Base-by-base conservation (phyloP, 163 green algal genomes). In the Prototheca cutis region DNA sequence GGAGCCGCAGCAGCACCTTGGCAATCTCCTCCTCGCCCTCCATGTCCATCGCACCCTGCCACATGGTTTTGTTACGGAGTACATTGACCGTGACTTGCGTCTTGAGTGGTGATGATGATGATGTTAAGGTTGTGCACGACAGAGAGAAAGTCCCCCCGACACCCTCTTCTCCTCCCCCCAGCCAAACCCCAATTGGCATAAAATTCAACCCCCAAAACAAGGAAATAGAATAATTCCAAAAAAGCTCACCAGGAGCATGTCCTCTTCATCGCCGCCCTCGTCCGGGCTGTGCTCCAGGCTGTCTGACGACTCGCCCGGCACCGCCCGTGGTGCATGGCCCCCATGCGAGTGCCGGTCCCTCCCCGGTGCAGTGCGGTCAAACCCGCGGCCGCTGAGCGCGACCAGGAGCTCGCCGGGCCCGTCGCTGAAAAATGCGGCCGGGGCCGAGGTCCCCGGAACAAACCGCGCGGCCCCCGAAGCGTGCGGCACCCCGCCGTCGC, bases 31-130 rank as follows among this genome's bases (percentile, higher is more conserved):
- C 53, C 31, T 30, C 53, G 13, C 47, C 53, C 5, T 34, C 48
- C 31, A 59, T 27, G 30, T 59, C 53, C 53, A 59, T 45, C 18
- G 30, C 31, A 31, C 53, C 53, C 48, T 55, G 48, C n/a, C n/a
- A n/a, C n/a, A n/a, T n/a, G n/a, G n/a, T n/a, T n/a, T n/a, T n/a
- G n/a, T n/a, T n/a, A n/a, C n/a, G n/a, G n/a, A n/a, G n/a, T n/a
- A n/a, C n/a, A n/a, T n/a, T n/a, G n/a, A n/a, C n/a, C n/a, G n/a
- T n/a, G n/a, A n/a, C n/a, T n/a, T n/a, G n/a, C n/a, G n/a, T n/a
- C n/a, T n/a, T 45, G 13, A 45, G 36, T 45, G 36, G 13, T 17
- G 17, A 51, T 19, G 42, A 21, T 17, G 1, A 2, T 8, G 10
- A 21, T 17, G 42, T 51, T 8, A 23, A 21, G 10, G 42, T 5